Evolutionary conservation across 139 green algal species (phyloP).

Genomic region (Astrephomene gubernaculifera): DNA sequence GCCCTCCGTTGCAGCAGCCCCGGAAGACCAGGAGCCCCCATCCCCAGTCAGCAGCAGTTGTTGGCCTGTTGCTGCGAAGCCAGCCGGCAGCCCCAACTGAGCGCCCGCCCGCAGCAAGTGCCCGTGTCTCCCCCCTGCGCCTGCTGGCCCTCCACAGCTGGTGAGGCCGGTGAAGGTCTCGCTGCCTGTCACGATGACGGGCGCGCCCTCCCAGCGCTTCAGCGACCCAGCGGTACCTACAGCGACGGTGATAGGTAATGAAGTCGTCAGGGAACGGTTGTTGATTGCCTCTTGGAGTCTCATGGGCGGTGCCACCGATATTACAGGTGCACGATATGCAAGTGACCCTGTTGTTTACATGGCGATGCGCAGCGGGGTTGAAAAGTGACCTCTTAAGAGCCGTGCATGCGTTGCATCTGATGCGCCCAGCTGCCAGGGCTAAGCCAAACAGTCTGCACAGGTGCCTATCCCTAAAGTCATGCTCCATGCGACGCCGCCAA

Average conservation of each 20-base stretch:
- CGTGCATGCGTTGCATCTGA: neutral
- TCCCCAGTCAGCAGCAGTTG: too few species aligned
- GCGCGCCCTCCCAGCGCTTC: conserved; percentile 70
- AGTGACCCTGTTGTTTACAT: neutral
- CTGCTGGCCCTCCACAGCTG: too few species aligned
- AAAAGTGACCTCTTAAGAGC: neutral
- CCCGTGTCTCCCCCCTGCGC: too few species aligned
- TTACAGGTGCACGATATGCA: neutral
- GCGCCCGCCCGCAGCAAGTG: too few species aligned
- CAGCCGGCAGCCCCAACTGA: too few species aligned
- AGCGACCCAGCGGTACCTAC: conserved; percentile 40
- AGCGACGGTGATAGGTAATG: neutral
- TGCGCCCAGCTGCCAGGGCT: neutral
- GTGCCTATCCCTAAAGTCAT: neutral
- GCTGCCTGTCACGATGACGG: conserved; percentile 69
- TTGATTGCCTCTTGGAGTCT: too few species aligned
- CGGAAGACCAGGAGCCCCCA: too few species aligned
- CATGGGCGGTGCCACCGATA: neutral
- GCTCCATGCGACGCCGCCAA: neutral
- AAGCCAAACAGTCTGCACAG: neutral
- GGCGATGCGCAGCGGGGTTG: neutral
- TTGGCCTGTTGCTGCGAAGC: too few species aligned
- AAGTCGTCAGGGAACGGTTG: too few species aligned
- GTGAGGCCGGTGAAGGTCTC: too few species aligned
- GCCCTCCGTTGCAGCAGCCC: too few species aligned